Evolutionary conservation across 805 yeast species (phyloP).

Genomic region (Limtongozyma cylindracea): DNA sequence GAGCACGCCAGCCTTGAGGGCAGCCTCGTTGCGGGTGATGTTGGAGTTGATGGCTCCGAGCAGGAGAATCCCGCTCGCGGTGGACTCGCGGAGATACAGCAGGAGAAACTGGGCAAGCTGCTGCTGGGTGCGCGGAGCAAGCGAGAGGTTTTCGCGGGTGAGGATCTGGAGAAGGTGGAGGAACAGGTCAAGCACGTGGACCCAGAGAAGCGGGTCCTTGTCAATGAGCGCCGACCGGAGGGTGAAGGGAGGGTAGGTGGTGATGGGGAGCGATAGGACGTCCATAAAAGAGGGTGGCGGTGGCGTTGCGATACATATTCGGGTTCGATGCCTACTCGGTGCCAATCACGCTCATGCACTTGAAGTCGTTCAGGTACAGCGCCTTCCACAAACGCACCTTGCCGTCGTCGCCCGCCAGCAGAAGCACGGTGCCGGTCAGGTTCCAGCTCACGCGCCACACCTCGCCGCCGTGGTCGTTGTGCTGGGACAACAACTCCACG

Average conservation of each 20-base stretch:
- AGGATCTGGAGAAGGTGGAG: slow-evolving; percentile 24
- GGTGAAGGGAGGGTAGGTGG: slow-evolving; percentile 51
- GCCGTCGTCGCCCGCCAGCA: slow-evolving; percentile 93
- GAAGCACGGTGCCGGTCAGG: slow-evolving; percentile 71
- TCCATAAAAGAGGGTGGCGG: no score
- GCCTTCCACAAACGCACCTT: slow-evolving; percentile 82
- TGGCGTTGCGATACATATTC: no score
- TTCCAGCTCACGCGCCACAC: slow-evolving; percentile 98
- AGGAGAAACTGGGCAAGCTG: slow-evolving; percentile 30
- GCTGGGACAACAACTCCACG: slow-evolving; percentile 37
- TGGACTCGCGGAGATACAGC: slow-evolving; percentile 31
- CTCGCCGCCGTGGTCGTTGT: slow-evolving; percentile 61
- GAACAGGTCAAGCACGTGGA: slow-evolving; percentile 40
- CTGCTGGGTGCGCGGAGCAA: slow-evolving; percentile 28
- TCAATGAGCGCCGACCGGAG: slow-evolving; percentile 56
- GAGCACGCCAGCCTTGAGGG: slow-evolving; percentile 23
- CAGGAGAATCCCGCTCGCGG: slow-evolving; percentile 32
- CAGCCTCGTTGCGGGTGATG: slow-evolving; percentile 23
- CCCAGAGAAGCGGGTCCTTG: slow-evolving; percentile 71
- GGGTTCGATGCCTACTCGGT: no score
- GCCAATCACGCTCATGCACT: slow-evolving; percentile 57
- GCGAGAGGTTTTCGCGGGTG: slow-evolving; percentile 10
- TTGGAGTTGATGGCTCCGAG: slow-evolving; percentile 53
- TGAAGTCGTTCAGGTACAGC: slow-evolving; percentile 63
- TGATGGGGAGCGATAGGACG: slow-evolving; percentile 39